phyloP scores from a whole-genome alignment of 2,329 filamentous ascomycete species.

The Stachybotrys elegans region DNA sequence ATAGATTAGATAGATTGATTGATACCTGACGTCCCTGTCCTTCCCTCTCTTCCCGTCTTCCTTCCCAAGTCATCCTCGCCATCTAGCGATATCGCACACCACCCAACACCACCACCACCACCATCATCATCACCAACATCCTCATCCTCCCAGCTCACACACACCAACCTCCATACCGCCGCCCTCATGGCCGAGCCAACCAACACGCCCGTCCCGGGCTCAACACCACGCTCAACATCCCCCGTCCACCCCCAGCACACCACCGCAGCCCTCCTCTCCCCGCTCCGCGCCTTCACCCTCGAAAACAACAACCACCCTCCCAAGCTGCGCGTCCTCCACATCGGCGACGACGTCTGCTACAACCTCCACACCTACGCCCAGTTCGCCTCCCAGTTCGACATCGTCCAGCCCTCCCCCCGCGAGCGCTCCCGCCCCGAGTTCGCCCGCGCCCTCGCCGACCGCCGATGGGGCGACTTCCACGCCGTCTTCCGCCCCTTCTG shows the following conservation, averaged over 20 bases:
- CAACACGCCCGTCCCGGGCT: conserved; percentile 40
- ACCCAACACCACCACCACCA: too few relatives aligned
- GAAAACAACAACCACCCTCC: too few relatives aligned
- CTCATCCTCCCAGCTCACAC: conserved; percentile 1
- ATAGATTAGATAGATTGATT: too few relatives aligned
- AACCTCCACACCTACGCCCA: conserved; percentile 40
- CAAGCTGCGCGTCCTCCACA: conserved; percentile 61
- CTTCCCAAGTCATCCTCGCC: too few relatives aligned
- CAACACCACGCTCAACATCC: conserved; percentile 38
- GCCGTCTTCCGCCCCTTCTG: conserved; percentile 58
- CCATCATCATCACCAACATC: conserved; percentile 6
- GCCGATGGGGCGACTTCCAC: conserved; percentile 49
- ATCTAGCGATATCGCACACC: too few relatives aligned
- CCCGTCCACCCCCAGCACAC: conserved; percentile 24
- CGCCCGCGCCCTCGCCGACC: conserved; percentile 41
- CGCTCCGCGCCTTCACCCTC: conserved; percentile 16
- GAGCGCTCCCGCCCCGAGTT: conserved; percentile 49
- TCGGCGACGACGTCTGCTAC: conserved; percentile 60
- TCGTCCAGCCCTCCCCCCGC: conserved; percentile 43
- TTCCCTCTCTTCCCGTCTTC: too few relatives aligned
- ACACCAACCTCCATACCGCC: too few relatives aligned
- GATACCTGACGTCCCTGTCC: too few relatives aligned
- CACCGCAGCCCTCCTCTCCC: conserved; percentile 18
- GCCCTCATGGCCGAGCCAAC: conserved; percentile 39
- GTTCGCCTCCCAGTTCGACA: conserved; percentile 38